Conservation (phyloP, 2,329 filamentous ascomycete genomes). For the Seiridium unicorne region DNA sequence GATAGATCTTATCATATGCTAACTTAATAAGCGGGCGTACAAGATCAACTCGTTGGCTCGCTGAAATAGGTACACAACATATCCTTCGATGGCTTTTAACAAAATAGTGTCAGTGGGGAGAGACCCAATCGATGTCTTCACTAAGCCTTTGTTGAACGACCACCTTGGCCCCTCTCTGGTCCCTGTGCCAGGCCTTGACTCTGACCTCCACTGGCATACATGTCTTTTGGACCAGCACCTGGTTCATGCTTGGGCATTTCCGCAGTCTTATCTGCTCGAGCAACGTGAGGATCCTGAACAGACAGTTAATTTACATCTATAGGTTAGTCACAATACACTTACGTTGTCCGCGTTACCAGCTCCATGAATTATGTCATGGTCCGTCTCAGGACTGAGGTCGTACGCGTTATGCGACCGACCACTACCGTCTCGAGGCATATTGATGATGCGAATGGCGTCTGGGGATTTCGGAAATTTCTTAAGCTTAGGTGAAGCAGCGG, state of each 20-base stretch:
- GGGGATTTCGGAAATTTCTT: neutral
- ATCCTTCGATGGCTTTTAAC: neutral
- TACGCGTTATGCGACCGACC: constrained; percentile 44
- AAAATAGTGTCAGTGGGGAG: neutral
- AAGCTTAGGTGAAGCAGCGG: neutral
- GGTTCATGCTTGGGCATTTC: constrained; percentile 44
- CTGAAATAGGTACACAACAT: neutral
- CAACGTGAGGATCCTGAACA: constrained; percentile 30
- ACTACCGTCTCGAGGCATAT: constrained; percentile 51
- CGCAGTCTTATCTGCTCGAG: constrained; percentile 48
- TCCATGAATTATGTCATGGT: constrained; percentile 44
- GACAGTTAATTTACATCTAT: neutral
- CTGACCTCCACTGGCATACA: constrained; percentile 41
- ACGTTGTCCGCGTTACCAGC: constrained; percentile 35
- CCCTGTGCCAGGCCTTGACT: constrained; percentile 42
- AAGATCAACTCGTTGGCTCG: neutral
- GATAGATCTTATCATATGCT: neutral
- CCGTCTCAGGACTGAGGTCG: constrained; percentile 28
- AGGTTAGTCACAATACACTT: constrained; percentile 13
- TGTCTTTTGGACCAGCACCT: constrained; percentile 37
- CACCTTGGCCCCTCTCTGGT: constrained; percentile 39
- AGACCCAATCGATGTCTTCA: neutral
- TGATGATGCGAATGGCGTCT: constrained; percentile 14
- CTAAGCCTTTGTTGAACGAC: constrained; percentile 3
- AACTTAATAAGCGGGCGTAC: neutral